Base-by-base conservation (phyloP, 805 yeast species). In the Ogataea allantospora region DNA sequence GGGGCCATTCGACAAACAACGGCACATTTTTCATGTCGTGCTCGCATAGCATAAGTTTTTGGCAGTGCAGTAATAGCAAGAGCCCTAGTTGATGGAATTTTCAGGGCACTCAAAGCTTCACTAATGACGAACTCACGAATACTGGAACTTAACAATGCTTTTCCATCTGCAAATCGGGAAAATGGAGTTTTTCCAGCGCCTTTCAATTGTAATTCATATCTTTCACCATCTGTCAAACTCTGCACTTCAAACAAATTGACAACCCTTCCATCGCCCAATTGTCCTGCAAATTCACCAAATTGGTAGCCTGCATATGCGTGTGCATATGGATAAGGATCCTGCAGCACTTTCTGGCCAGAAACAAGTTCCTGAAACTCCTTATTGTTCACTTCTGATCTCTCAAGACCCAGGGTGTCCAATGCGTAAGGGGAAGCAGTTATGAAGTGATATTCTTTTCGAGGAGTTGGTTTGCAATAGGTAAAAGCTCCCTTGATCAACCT, bases 231-330 rank as follows among this genome's bases (percentile, higher is more conserved):
- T 3, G 43, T 47, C 2, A 50, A 52, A 48, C 75, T 78, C 5
- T 71, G 68, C 0, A 83, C 62, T 47, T 85, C 91, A 63, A 91
- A 89, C 30, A 91, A 63, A 53, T 84, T 87, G 6, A 81, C 74
- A 2, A 88, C 96, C 43, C 99, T 67, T 1, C 99, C 99, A 59
- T 91, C 99, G 6, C 99, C 99, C 44, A 91, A 66, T 60, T 93
- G 99, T 2, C 98, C 98, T 0, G 97, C 97, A 77, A 91, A 91
- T 47, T 77, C 78, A 3, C 99, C 98, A 67, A 93, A 91, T 56
- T 91, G 99, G 71, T 83, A 88, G 1, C 99, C 99, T 2, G 98
- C 96, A 60, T 91, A 91, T 0, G 91, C 86, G 59, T 84, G 89
- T 9, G 96, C 77, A 61, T 84, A 91, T 0, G 99, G 98, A 48